A percentile compares a stretch with the other conserved stretches of the same genome.
These are phyloP conservation scores for Fusarium torulosum DNA, from an alignment of 2,329 filamentous ascomycete species.

Conservation along the genomic window DNA sequence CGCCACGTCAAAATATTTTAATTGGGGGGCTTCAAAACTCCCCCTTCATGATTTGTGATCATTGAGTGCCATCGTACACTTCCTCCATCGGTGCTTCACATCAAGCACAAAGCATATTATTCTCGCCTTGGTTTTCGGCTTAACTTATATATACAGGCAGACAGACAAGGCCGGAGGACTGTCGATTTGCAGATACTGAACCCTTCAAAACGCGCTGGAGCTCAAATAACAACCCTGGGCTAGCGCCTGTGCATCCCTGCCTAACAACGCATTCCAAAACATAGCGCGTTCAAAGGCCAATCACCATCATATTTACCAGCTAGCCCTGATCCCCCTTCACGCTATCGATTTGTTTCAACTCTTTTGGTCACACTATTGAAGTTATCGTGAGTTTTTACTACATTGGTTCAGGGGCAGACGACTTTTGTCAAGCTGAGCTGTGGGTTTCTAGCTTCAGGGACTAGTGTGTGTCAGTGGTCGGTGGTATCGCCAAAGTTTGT, in stretches of 20 bases:
- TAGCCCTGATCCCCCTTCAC: not conserved
- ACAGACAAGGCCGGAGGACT: not conserved
- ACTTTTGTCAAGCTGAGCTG: not conserved
- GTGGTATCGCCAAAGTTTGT: not conserved
- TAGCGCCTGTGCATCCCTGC: not conserved
- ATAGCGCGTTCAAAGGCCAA: constrained; percentile 4
- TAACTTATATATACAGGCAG: not conserved
- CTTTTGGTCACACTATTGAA: constrained; percentile 14
- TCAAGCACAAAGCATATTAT: not conserved
- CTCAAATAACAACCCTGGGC: not conserved
- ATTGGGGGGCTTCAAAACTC: constrained; percentile 16
- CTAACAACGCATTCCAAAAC: not conserved
- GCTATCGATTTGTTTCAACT: constrained; percentile 28
- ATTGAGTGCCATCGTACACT: not conserved
- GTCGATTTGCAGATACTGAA: not conserved
- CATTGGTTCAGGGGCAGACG: constrained; percentile 14
- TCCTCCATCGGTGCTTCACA: not conserved
- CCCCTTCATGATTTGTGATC: constrained; percentile 4
- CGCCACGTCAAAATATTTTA: constrained; percentile 28
- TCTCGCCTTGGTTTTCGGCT: not conserved
- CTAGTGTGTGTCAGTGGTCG: not conserved
- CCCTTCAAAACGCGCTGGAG: not conserved
- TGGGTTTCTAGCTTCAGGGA: constrained; percentile 1
- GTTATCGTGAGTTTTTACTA: constrained; percentile 13
- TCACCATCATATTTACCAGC: not conserved